Percentiles rank a stretch among this genome's conserved stretches.
phyloP scores from a whole-genome alignment of 352 stramenopile genomes.

The Elongisporangium prolatum region DNA sequence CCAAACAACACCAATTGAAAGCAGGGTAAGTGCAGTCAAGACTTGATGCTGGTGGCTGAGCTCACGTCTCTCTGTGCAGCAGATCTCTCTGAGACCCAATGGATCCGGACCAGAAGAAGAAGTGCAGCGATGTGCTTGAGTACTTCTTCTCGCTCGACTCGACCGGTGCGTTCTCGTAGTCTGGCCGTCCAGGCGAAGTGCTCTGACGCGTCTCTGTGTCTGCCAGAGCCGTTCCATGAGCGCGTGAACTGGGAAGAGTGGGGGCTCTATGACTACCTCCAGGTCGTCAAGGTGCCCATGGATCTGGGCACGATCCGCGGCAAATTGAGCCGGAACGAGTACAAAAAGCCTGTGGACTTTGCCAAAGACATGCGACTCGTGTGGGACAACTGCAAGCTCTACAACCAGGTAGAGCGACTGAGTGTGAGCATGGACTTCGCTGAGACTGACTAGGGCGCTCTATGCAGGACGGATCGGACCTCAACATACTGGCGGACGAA shows the following conservation, averaged over 20 bases:
- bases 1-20: background rate
- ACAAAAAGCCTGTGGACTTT: conserved; percentile 84
- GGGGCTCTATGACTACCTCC: conserved; percentile 88
- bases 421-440: background rate
- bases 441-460: background rate
- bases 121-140: conserved; percentile 76
- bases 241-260: conserved; percentile 89
- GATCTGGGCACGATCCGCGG: conserved; percentile 85
- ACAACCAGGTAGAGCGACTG: conserved; percentile 48
- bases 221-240: conserved; percentile 77
- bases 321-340: conserved; percentile 77
- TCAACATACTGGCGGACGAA: conserved; percentile 81
- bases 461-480: conserved; percentile 76
- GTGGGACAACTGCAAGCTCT: conserved; percentile 85
- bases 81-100: conserved; percentile 16
- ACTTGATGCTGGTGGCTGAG: background rate
- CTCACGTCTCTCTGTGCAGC: background rate
- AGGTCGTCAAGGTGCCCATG: conserved; percentile 90
- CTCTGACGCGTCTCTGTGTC: background rate
- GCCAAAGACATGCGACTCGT: conserved; percentile 79
- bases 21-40: too few species aligned
- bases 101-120: conserved; percentile 78
- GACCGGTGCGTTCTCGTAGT: conserved; percentile 30
- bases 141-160: conserved; percentile 79
- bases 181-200: too few species aligned